Base-by-base conservation (phyloP, 306 rosid species). In the Cucumis melo region DNA sequence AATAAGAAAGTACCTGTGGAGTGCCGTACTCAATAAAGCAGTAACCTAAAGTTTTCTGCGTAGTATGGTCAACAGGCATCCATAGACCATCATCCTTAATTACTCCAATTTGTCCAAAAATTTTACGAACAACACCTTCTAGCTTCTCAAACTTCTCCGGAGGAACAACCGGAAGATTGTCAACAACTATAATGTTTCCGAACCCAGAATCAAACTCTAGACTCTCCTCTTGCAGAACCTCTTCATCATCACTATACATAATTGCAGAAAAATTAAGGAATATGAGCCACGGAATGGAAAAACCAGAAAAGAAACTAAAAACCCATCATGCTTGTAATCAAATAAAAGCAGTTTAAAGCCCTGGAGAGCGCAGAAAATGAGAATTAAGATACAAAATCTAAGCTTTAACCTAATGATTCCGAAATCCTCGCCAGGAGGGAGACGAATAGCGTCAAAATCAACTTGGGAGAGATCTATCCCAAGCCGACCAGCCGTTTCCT, bases 1-100 rank as follows among this genome's bases (percentile, higher is more conserved):
- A 14, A 50, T 50, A 17, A 50, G 17, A 9, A 7, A 0, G 74
- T 71, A 88, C 98, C 96, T 87, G 92, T 59, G 96, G 92, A 57
- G 94, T 90, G 78, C 83, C 84, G 78, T 77, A 92, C 86, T 92
- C 98, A 41, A 92, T 82, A 79, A 90, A 89, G 86, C 98, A 90
- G 51, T 87, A 90, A 0, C 98, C 98, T 57, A 86, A 73, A 2
- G 90, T 81, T 78, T 89, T 92, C 21, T 86, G 66, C 8, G 88
- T 80, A 16, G 80, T 83, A 2, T 89, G 81, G 36, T 90, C 94
- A 20, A 89, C 76, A 0, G 98, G 98, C 98, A 92, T 92, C 91
- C 90, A 92, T 12, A 92, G 81, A 0, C 98, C 98, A 29, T 85
- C 94, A 0, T 87, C 94, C 75, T 84, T 92, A 21, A 92, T 83